Conservation (phyloP, 208 protist species). For the Leishmania tropica region DNA sequence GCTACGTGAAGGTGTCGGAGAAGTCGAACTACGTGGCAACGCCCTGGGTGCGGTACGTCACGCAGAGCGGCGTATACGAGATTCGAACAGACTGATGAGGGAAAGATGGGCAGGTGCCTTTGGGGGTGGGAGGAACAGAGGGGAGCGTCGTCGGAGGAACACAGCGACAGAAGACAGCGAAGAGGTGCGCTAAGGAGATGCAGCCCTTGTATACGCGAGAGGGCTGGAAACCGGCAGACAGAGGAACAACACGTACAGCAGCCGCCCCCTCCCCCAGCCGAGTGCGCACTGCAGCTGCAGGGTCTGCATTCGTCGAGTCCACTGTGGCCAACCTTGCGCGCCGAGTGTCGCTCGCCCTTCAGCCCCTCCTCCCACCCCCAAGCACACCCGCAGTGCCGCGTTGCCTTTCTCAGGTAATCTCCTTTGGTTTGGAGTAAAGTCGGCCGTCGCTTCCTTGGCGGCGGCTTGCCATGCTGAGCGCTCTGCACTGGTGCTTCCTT, state of each 20-base stretch:
- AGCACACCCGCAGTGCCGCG: background rate
- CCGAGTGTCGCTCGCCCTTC: background rate
- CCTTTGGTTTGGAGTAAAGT: background rate
- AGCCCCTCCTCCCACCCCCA: too few species aligned
- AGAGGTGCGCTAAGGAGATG: background rate
- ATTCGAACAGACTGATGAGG: conserved; percentile 74
- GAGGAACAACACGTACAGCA: background rate
- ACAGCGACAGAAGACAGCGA: background rate
- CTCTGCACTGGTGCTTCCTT: background rate
- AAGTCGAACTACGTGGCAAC: conserved; percentile 96
- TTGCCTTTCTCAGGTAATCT: background rate
- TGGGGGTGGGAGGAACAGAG: background rate
- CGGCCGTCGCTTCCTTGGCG: background rate
- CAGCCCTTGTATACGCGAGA: background rate
- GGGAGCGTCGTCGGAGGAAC: background rate
- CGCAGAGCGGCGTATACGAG: conserved; percentile 97
- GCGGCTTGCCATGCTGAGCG: background rate
- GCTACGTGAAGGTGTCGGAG: conserved; percentile 99
- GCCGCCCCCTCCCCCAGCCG: background rate
- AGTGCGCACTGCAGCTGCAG: background rate
- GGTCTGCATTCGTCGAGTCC: background rate
- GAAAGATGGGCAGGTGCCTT: background rate
- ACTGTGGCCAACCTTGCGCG: too few species aligned
- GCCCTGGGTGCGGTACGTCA: conserved; percentile 99
- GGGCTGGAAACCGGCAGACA: background rate